phyloP scores from a whole-genome alignment of 139 green algal species.

The Pseudopediastrum boryanum region DNA sequence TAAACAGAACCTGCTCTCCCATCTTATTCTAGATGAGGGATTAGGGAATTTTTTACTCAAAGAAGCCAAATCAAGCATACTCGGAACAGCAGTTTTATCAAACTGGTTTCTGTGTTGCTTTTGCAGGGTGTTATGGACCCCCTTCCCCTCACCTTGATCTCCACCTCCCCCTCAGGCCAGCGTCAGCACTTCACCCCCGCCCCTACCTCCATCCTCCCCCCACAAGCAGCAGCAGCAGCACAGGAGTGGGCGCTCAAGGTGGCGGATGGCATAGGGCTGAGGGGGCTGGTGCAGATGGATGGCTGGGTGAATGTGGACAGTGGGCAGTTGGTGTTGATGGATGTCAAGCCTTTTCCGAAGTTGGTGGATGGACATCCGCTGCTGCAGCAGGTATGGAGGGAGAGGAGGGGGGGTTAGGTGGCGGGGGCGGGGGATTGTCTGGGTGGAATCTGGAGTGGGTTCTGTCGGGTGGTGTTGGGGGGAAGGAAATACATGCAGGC shows the following conservation, averaged over 20 bases:
- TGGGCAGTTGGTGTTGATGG: constrained; percentile 72
- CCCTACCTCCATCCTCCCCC: constrained; percentile 36
- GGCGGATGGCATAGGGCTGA: constrained; percentile 50
- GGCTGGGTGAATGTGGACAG: constrained; percentile 71
- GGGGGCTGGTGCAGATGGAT: constrained; percentile 63
- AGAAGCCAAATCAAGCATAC: not conserved
- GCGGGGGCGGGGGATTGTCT: no score
- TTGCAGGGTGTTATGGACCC: constrained; percentile 49
- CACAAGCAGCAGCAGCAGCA: constrained; percentile 18
- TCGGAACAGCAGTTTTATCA: not conserved
- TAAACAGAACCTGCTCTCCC: not conserved
- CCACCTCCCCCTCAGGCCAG: constrained; percentile 26
- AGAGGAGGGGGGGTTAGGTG: not conserved
- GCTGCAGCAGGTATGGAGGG: constrained; percentile 26
- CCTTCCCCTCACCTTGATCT: constrained; percentile 47
- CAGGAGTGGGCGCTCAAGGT: constrained; percentile 33
- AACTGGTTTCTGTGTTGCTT: not conserved
- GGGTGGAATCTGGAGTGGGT: no score
- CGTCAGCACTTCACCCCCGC: constrained; percentile 62
- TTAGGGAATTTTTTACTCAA: not conserved
- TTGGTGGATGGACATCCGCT: constrained; percentile 47
- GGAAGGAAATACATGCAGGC: no score
- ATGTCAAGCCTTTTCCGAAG: constrained; percentile 64
- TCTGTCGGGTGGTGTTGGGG: no score
- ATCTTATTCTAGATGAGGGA: not conserved